Evolutionary conservation across 371 early-diverging fungal genomes (phyloP), one percentile per base, ranked within the genome.

Genomic region (Syncephalastrum racemosum): DNA sequence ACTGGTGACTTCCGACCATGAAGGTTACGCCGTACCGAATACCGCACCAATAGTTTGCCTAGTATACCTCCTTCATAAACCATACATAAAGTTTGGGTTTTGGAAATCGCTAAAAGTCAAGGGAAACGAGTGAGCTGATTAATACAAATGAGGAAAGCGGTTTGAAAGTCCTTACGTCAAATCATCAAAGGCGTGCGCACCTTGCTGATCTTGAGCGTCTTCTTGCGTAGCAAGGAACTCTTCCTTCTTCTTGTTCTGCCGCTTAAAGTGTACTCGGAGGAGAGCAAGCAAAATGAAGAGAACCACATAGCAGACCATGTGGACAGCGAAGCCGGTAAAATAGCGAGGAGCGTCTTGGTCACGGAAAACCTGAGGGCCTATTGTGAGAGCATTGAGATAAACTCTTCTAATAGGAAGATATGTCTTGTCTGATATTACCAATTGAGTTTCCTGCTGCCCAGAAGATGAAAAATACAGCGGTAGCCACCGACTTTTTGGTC

Each of bases 401-500:
- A 31, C 2, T 10, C 2, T 10, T 8, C 10, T 31, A 5, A 31
- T 8, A 12, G 8, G 0, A 31, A 31, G 10, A 5, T 2, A 10
- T 31, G 36, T 31, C 10, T 2, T 31, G 2, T 43, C 15, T 25
- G 25, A 31, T 31, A 46, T 53, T 56, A 64, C 64, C 66, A 19
- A 65, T 65, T 13, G 66, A 61, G 19, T 65, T 65, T 19, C 66
- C 66, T 15, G 58, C 53, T 10, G 66, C 66, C 66, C 66, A 65
- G 15, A 61, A 57, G 16, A 65, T 54, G 41, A 65, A 65, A 46
- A 61, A 61, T 4, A 65, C 24, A 4, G 66, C 66, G 19, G 54
- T 54, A 4, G 66, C 66, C 2, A 56, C 54, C 13, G 62, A 42
- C 24, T 65, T 65, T n/a, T 65, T 65, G 22, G 66, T 65, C 46